Base-by-base conservation (phyloP, 83 land plant species). In the Larix sibirica region DNA sequence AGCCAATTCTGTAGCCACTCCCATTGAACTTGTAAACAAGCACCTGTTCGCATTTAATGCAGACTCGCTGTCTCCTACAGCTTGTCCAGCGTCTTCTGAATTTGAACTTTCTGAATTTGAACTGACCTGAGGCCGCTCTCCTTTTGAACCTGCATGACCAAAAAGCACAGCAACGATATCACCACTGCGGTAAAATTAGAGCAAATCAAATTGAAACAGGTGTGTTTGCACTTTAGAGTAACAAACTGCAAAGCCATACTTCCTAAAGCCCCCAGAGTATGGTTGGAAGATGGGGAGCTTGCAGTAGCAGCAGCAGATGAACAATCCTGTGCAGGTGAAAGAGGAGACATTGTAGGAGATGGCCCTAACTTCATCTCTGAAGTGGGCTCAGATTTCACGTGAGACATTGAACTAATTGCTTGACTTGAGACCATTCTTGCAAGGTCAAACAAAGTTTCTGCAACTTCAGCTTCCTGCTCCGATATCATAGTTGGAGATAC, bases 391-490 rank as follows among this genome's bases (percentile, higher is more conserved):
- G 75, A 38, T 33, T 70, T 70, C 38, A 42, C 20, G 17, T 70
- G 47, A 38, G 44, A 42, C 6, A 42, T 42, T 5, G 44, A 70
- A 36, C 38, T 70, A 14, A 42, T 38, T 70, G 75, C 47, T 33
- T 70, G 75, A 70, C 20, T 70, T 38, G 75, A 70, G 47, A 70
- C 36, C 75, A 70, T 70, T 70, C 75, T 70, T 70, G 42, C 44
- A 40, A 70, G 75, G 20, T 70, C 75, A 70, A 70, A 70, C 75
- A 70, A 70, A 17, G 75, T 70, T 70, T 70, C 75, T 36, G 75
- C 75, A 33, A 70, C 75, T 70, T 70, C 75, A 33, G 75, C 75
- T 70, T 70, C 75, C 42, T 70, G 75, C 38, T 70, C 75, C n/a
- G 75, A 70, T 70, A 70, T 70, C 38, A 42, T 38, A 6, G 47